Percentiles rank a stretch among this genome's conserved stretches.
Conservation (phyloP, 805 yeast species). For the Cyberlindnera meyerae region DNA sequence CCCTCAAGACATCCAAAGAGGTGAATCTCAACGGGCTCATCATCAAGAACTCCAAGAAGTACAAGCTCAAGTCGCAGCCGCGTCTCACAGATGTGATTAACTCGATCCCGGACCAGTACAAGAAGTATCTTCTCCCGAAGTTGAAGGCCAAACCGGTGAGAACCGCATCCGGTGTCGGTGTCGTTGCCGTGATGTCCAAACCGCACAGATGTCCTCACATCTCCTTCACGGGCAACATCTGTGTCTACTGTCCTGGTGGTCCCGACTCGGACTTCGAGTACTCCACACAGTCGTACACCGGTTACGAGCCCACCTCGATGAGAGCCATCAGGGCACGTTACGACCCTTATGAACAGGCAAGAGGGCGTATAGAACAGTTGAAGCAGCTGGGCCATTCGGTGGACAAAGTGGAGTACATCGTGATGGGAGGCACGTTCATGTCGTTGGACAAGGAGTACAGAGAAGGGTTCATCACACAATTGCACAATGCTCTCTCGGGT, state of each 20-base stretch:
- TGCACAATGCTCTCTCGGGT: conserved; percentile 95
- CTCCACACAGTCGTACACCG: conserved; percentile 96
- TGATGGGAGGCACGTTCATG: conserved; percentile 99
- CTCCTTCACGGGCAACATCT: conserved; percentile 96
- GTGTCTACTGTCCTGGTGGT: conserved; percentile 99
- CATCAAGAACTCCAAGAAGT: conserved; percentile 79
- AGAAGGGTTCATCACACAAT: conserved; percentile 79
- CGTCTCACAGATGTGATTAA: conserved; percentile 90
- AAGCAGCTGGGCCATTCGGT: conserved; percentile 94
- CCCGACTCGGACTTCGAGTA: conserved; percentile 98
- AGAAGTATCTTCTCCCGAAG: conserved; percentile 85
- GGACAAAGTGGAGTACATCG: conserved; percentile 94
- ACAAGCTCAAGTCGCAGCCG: conserved; percentile 88
- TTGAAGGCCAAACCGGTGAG: conserved; percentile 98
- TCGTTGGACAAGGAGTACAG: conserved; percentile 85
- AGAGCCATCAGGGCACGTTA: conserved; percentile 98
- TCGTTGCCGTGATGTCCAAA: conserved; percentile 98
- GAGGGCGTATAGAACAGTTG: conserved; percentile 95
- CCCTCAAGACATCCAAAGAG: conserved; percentile 68
- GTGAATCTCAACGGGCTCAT: conserved; percentile 89
- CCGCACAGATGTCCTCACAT: conserved; percentile 99
- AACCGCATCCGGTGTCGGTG: conserved; percentile 98
- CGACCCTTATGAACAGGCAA: conserved; percentile 97
- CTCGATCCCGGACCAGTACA: conserved; percentile 94
- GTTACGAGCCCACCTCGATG: conserved; percentile 98